A percentile compares a stretch with the other conserved stretches of the same genome.
Evolutionary conservation across 2,329 filamentous ascomycete species (phyloP).

Genomic region (Rhytidhysteron rufulum): DNA sequence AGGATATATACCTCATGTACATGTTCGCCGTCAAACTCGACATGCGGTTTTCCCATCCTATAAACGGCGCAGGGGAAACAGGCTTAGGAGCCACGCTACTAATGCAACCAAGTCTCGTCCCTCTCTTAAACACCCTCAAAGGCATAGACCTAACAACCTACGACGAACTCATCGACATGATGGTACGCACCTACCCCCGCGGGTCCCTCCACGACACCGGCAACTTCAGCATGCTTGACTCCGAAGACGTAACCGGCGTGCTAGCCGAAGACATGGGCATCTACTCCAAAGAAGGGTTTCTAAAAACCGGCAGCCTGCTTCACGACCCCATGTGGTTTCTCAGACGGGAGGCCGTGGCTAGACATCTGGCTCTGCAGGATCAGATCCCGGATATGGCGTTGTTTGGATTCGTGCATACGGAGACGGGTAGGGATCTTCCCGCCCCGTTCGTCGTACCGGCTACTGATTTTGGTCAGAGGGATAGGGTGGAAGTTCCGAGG

Average conservation of each 20-base stretch:
- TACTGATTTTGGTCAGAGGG: not conserved
- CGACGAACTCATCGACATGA: constrained; percentile 54
- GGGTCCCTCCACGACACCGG: constrained; percentile 13
- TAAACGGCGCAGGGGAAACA: constrained; percentile 49
- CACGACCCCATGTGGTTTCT: not conserved
- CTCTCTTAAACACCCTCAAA: constrained; percentile 59
- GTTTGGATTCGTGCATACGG: constrained; percentile 58
- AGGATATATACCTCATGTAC: constrained; percentile 59
- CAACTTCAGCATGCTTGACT: constrained; percentile 14
- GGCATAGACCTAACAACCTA: constrained; percentile 49
- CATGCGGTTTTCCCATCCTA: constrained; percentile 64
- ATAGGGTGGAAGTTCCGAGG: too few relatives aligned
- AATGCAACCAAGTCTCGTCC: constrained; percentile 54
- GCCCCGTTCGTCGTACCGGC: not conserved
- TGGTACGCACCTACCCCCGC: constrained; percentile 52
- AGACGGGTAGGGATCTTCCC: not conserved
- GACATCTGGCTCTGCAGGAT: constrained; percentile 49
- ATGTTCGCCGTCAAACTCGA: constrained; percentile 69
- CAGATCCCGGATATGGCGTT: constrained; percentile 54
- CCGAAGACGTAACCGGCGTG: not conserved
- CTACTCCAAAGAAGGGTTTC: not conserved
- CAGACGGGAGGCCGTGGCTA: constrained; percentile 49
- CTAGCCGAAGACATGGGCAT: not conserved
- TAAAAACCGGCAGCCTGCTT: not conserved
- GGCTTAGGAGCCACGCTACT: constrained; percentile 34